Evolutionary conservation across 768 basidiomycete species (phyloP).

Genomic region (Pleurotus salmoneostramineus): DNA sequence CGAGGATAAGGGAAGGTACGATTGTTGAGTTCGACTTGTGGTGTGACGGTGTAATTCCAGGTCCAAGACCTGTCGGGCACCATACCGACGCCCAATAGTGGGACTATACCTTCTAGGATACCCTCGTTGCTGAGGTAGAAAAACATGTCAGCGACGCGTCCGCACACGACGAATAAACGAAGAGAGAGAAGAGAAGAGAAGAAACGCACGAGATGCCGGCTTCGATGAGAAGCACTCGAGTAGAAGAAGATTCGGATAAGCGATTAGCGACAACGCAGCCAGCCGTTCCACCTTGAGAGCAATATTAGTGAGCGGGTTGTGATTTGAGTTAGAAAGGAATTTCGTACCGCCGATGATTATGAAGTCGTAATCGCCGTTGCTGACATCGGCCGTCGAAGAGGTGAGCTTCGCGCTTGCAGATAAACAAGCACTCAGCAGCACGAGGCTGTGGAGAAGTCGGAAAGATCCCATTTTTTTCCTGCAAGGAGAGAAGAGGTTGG

Average conservation of each 20-base stretch:
- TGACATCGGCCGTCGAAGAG: too few relatives aligned
- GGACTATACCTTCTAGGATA: constrained; percentile 11
- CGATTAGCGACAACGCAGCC: not conserved
- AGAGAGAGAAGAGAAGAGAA: not conserved
- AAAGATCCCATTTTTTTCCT: too few relatives aligned
- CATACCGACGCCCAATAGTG: constrained; percentile 10
- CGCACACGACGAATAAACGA: not conserved
- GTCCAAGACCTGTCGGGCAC: constrained; percentile 12
- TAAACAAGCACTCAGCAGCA: too few relatives aligned
- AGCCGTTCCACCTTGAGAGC: constrained; percentile 3
- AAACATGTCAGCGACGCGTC: too few relatives aligned
- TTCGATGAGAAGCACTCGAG: not conserved
- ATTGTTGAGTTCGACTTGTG: constrained; percentile 15
- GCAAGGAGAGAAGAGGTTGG: too few relatives aligned
- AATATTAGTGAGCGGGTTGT: not conserved
- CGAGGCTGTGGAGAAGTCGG: too few relatives aligned
- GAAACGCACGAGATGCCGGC: not conserved
- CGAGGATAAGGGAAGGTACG: constrained; percentile 16
- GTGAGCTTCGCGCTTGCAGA: too few relatives aligned
- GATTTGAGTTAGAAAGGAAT: not conserved
- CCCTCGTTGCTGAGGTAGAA: constrained; percentile 13
- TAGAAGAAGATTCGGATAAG: not conserved
- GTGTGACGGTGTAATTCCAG: constrained; percentile 24
- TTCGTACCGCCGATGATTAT: not conserved
- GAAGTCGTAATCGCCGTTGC: not conserved